Conservation (phyloP, 78 protist species). For the Trichosphaerium sp. region DNA sequence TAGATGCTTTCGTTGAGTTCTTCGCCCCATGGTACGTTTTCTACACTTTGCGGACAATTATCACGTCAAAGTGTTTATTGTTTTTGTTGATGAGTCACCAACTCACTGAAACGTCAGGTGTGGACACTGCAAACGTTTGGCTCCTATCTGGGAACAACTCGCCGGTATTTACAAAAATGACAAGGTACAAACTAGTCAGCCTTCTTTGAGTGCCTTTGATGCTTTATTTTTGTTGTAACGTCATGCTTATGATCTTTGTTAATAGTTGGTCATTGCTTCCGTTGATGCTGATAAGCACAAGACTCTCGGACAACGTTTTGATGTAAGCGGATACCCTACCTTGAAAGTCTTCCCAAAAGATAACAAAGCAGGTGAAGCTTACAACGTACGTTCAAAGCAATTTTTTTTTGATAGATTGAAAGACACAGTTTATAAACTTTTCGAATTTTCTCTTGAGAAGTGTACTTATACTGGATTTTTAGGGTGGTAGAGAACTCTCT, state of each 20-base stretch:
- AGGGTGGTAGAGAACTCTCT: neutral
- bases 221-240: neutral
- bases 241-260: no score
- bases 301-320: conserved; percentile 1
- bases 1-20: conserved; percentile 64
- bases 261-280: no score
- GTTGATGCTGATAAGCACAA: neutral
- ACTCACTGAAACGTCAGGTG: conserved; percentile 84
- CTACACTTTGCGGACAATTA: neutral
- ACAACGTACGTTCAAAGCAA: no score
- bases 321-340: conserved; percentile 84
- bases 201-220: conserved; percentile 6
- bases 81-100: conserved; percentile 14
- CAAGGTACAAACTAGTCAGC: neutral
- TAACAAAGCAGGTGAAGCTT: conserved; percentile 46
- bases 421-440: conserved; percentile 1
- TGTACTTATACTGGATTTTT: no score
- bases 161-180: conserved; percentile 40
- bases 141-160: conserved; percentile 59
- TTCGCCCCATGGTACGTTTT: conserved; percentile 43
- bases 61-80: neutral
- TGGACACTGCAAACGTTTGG: conserved; percentile 80
- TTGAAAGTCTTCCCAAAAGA: conserved; percentile 68
- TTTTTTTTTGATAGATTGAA: no score
- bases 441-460: neutral